Conservation (phyloP, 345 rosid genomes). For the Luvunga scandens region DNA sequence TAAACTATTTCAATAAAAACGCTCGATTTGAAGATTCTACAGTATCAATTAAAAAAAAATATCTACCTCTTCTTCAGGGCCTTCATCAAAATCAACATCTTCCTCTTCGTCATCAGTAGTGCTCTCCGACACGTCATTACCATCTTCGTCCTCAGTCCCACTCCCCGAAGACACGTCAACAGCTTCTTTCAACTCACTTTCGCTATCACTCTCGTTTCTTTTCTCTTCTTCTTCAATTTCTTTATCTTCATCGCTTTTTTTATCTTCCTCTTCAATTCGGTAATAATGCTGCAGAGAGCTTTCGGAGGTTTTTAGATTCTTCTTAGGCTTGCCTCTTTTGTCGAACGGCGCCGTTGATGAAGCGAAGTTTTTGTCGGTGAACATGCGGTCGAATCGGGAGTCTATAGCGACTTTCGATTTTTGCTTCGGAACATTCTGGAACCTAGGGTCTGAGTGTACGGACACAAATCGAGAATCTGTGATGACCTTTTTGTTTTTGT, state of each 20-base stretch:
- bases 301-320: constrained; percentile 27
- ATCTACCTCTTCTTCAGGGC: constrained; percentile 41
- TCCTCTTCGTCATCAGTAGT: constrained; percentile 62
- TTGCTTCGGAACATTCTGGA: constrained; percentile 67
- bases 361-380: constrained; percentile 57
- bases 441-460: constrained; percentile 78
- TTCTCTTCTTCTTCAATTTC: constrained; percentile 19
- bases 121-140: constrained; percentile 29
- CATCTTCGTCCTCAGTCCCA: constrained; percentile 22
- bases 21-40: not conserved
- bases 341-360: constrained; percentile 60
- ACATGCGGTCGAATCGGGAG: constrained; percentile 57
- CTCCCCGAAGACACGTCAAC: constrained; percentile 8
- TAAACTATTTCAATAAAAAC: not conserved
- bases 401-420: constrained; percentile 70
- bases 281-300: constrained; percentile 66
- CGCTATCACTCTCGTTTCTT: constrained; percentile 24
- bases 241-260: constrained; percentile 3
- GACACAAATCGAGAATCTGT: constrained; percentile 66
- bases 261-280: constrained; percentile 38
- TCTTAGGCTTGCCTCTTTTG: constrained; percentile 74
- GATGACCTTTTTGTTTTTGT: constrained; percentile 30
- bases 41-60: not conserved
- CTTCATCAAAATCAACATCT: constrained; percentile 51
- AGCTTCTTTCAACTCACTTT: constrained; percentile 13